phyloP scores from a whole-genome alignment of 257 asterid species.

The Capsicum baccatum region DNA sequence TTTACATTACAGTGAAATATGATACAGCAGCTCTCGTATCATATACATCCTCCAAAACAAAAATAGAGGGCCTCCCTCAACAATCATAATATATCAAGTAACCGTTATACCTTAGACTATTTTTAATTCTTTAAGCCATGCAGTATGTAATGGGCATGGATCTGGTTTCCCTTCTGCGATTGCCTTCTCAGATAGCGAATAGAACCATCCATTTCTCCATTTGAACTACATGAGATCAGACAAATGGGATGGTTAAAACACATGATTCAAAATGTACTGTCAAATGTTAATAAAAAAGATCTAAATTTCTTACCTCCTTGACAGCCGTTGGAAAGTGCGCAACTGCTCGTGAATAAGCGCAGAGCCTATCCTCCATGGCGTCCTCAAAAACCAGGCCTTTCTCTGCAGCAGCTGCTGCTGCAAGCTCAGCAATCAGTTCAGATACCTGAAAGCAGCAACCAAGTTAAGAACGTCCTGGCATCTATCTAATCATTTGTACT shows the following conservation, averaged over 20 bases:
- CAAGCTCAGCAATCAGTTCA: slow-evolving; percentile 76
- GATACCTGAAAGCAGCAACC: slow-evolving; percentile 62
- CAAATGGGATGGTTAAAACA: not conserved
- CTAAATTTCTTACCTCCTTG: slow-evolving; percentile 68
- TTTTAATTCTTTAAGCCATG: slow-evolving; percentile 93
- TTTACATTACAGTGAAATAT: not conserved
- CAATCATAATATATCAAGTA: slow-evolving; percentile 1
- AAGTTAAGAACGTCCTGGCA: not conserved
- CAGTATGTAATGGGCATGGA: slow-evolving; percentile 92
- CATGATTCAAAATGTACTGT: not conserved
- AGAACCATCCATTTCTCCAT: slow-evolving; percentile 99
- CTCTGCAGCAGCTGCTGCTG: slow-evolving; percentile 83
- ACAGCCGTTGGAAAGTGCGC: slow-evolving; percentile 98
- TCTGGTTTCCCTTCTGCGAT: slow-evolving; percentile 75
- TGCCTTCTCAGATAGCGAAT: slow-evolving; percentile 86
- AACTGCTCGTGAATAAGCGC: slow-evolving; percentile 94
- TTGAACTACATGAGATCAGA: slow-evolving; percentile 61
- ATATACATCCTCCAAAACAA: slow-evolving; percentile 17
- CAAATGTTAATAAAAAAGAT: not conserved
- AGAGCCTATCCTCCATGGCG: slow-evolving; percentile 79
- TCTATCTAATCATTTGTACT: not conserved
- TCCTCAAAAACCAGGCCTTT: slow-evolving; percentile 74
- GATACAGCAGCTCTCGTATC: slow-evolving; percentile 17
- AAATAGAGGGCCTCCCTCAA: not conserved
- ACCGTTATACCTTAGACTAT: slow-evolving; percentile 46